These are phyloP conservation scores for Paecilomyces sp. DNA, from an alignment of 2,329 filamentous ascomycete species.

Conservation along the genomic window DNA sequence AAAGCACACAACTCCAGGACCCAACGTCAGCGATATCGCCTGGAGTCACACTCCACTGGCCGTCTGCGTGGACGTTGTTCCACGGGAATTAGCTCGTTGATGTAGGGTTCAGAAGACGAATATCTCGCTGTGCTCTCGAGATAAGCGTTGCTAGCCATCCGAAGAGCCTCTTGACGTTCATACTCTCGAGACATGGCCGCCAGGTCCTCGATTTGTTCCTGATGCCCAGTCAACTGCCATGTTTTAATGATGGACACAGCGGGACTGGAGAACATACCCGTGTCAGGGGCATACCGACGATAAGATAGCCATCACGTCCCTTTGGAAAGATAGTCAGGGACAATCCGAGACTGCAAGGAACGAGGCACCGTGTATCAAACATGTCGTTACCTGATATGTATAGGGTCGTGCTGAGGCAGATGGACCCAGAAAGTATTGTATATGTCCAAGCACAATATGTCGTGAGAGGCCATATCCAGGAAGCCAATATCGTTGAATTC, in stretches of 20 bases:
- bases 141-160: constrained; percentile 30
- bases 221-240: not conserved
- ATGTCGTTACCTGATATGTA: constrained; percentile 37
- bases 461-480: constrained; percentile 43
- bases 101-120: constrained; percentile 29
- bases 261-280: constrained; percentile 25
- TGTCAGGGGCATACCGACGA: constrained; percentile 39
- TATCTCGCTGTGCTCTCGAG: constrained; percentile 12
- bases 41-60: constrained; percentile 17
- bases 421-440: constrained; percentile 43
- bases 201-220: constrained; percentile 47
- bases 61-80: constrained; percentile 23
- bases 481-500: constrained; percentile 40
- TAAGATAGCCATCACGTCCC: constrained; percentile 44
- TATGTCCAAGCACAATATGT: constrained; percentile 42
- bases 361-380: not conserved
- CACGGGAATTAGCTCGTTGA: constrained; percentile 37
- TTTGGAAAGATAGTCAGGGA: constrained; percentile 22
- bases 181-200: constrained; percentile 40
- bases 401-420: constrained; percentile 41
- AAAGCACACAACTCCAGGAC: not conserved
- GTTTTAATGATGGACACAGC: not conserved
- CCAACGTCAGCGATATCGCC: constrained; percentile 7
- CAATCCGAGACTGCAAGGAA: not conserved
- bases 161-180: constrained; percentile 39